Percentiles rank a stretch among this genome's conserved stretches.
Conservation (phyloP, 345 rosid species). For the Alliaria petiolata region DNA sequence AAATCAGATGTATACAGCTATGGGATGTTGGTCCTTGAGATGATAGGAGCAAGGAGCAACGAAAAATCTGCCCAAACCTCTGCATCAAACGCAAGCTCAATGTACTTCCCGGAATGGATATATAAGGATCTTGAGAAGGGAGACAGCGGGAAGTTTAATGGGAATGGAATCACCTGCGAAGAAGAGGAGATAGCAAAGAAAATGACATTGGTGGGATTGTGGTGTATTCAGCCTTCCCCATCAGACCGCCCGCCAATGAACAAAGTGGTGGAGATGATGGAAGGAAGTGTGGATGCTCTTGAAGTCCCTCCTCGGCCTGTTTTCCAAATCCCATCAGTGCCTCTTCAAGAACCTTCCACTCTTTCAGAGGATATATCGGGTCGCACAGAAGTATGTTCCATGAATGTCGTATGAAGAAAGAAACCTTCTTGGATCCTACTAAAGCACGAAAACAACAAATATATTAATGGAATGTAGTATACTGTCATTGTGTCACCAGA, state of each 20-base stretch:
- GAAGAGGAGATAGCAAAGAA: background rate
- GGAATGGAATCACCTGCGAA: background rate
- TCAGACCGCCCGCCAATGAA: background rate
- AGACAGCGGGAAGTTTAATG: background rate
- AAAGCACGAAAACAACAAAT: background rate
- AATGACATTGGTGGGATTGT: background rate
- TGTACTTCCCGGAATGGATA: background rate
- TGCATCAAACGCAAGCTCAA: background rate
- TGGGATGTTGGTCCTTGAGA: background rate
- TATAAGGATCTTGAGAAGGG: background rate
- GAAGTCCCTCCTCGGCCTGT: background rate
- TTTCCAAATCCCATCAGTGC: background rate
- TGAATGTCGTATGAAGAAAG: background rate
- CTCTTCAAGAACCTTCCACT: background rate
- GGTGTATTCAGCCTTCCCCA: background rate
- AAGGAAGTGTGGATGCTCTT: background rate
- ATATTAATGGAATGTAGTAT: background rate
- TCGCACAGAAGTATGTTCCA: background rate
- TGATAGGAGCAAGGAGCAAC: background rate
- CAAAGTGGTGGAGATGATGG: slow-evolving; percentile 3
- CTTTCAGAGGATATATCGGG: background rate
- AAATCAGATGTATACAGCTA: background rate
- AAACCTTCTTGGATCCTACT: background rate
- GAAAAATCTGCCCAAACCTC: background rate
- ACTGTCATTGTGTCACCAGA: background rate